Evolutionary conservation across 164 flowering plant genomes (phyloP), one percentile per base, ranked within the genome.

Genomic region (Umbilicus rupestris): DNA sequence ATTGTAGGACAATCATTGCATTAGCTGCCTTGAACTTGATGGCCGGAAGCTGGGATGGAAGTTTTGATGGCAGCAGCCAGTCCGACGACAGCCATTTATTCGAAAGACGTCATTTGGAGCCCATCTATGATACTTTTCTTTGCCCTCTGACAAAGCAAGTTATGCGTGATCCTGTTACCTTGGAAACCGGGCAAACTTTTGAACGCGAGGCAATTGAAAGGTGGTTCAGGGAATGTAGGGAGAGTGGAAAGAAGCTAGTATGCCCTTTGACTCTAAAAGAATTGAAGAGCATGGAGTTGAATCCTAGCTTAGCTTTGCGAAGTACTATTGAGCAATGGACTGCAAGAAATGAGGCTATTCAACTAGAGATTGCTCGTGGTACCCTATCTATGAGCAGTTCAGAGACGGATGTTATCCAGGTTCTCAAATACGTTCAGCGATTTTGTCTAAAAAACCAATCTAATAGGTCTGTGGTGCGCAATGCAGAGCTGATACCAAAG

Each of bases 41-140:
- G 97, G 78, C 88, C 72, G 91, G 75, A 67, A 83, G 82, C 76
- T 84, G 85, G 87, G 87, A 84, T 68, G 89, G 78, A 74, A 86
- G 85, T 73, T 73, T 66, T 68, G 96, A 85, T 52, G 39, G 39
- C 55, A 84, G 87, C 63, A 80, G 88, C 77, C 91, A 77, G 47
- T 91, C 95, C 22, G 97, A 88, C 70, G 95, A 87, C 7, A 87
- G 90, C 74, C 60, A 63, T 73, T 81, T 83, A 28, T 77, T 84
- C 65, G 99, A 87, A 68, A 86, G 87, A 70, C 64, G 77, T 62
- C 92, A 80, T 46, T 65, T 89, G 35, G 99, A 94, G 72, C 96
- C 97, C 41, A 80, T 89, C 20, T 91, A 86, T 75, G 95, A 87
- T 81, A 68, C 99, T 14, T 86, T 86, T 55, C 57, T 84, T 31